Evolutionary conservation across 169 alveolate species (phyloP).

Genomic region (Plasmodium vivax): DNA sequence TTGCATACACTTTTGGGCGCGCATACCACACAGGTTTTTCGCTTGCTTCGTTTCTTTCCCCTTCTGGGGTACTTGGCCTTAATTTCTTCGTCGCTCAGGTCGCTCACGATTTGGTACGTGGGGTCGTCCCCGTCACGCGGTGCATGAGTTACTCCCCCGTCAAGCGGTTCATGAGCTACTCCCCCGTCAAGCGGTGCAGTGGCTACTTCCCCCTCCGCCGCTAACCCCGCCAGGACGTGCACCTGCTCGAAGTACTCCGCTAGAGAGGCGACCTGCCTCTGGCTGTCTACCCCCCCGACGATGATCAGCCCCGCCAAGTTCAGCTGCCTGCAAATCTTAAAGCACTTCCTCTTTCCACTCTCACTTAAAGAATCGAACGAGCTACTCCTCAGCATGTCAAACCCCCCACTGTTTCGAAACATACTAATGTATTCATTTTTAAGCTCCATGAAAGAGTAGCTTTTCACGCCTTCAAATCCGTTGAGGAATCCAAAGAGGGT

Average conservation of each 20-base stretch:
- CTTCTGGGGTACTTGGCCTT: conserved; percentile 24
- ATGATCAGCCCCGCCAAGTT: conserved; percentile 94
- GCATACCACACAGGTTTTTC: conserved; percentile 89
- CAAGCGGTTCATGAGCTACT: too few relatives aligned
- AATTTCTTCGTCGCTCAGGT: conserved; percentile 51
- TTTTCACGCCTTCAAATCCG: conserved; percentile 93
- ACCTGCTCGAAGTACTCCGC: conserved; percentile 93
- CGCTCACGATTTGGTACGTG: conserved; percentile 37
- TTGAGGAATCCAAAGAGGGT: conserved; percentile 90
- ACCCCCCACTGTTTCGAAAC: conserved; percentile 95
- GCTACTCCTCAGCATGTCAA: conserved; percentile 96
- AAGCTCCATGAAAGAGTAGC: conserved; percentile 91
- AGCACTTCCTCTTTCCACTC: conserved; percentile 85
- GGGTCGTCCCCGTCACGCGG: background rate
- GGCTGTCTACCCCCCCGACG: conserved; percentile 97
- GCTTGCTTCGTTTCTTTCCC: conserved; percentile 63
- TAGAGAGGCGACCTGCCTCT: conserved; percentile 93
- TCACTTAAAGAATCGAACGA: conserved; percentile 93
- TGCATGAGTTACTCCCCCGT: background rate
- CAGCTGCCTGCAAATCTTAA: conserved; percentile 84
- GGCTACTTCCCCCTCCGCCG: too few relatives aligned
- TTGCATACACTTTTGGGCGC: conserved; percentile 97
- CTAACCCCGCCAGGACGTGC: background rate
- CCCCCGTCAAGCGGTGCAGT: too few relatives aligned
- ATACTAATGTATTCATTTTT: conserved; percentile 91